phyloP scores from a whole-genome alignment of 345 rosid species.

The Hypericum androsaemum region DNA sequence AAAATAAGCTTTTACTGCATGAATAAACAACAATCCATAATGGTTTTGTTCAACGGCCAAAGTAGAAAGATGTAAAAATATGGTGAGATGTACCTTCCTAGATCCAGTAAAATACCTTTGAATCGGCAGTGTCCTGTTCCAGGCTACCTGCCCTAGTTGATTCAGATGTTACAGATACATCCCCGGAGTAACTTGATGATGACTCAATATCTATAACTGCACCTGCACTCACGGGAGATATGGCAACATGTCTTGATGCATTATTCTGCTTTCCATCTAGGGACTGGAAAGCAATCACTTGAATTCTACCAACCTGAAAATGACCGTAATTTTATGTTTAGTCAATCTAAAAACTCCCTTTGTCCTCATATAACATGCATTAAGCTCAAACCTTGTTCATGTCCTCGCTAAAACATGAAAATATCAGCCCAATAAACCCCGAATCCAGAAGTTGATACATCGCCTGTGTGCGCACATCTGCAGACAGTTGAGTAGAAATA shows the following conservation, averaged over 20 bases:
- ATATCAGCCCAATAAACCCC: slow-evolving; percentile 89
- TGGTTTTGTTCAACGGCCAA: no score
- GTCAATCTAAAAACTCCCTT: slow-evolving; percentile 6
- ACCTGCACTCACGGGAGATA: slow-evolving; percentile 44
- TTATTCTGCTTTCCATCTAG: slow-evolving; percentile 68
- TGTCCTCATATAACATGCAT: slow-evolving; percentile 5
- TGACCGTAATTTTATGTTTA: slow-evolving; percentile 9
- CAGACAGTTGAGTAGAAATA: slow-evolving; percentile 17
- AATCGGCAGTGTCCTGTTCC: slow-evolving; percentile 65
- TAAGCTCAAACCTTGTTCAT: slow-evolving; percentile 50
- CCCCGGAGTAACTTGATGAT: slow-evolving; percentile 62
- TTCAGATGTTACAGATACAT: slow-evolving; percentile 33
- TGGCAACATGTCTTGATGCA: slow-evolving; percentile 34
- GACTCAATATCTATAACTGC: slow-evolving; percentile 62
- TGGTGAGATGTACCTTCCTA: slow-evolving; percentile 34
- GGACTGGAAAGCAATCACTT: slow-evolving; percentile 95
- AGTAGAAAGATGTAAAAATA: slow-evolving; percentile 4
- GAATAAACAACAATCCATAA: no score
- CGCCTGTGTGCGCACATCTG: slow-evolving; percentile 98
- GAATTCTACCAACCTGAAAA: slow-evolving; percentile 88
- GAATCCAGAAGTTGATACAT: slow-evolving; percentile 97
- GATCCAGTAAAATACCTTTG: slow-evolving; percentile 32
- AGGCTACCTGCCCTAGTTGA: slow-evolving; percentile 32
- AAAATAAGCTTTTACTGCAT: no score
- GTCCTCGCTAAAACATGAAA: slow-evolving; percentile 95